phyloP scores from a whole-genome alignment of 2,329 filamentous ascomycete species.

The Paracoccidioides brasiliensis region DNA sequence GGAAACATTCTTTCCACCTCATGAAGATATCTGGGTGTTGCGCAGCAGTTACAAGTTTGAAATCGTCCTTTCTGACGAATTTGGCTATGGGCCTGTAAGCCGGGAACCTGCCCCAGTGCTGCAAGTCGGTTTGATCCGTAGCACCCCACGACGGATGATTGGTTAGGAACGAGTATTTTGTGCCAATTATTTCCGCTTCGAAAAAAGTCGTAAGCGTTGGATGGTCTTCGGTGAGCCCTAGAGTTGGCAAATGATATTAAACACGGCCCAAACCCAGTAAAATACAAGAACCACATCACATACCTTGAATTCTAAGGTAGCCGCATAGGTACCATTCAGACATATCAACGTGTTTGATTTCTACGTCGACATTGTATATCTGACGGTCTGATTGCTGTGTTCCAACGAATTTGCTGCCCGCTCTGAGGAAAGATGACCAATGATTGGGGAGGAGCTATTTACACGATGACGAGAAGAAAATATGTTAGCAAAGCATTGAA shows the following conservation, averaged over 20 bases:
- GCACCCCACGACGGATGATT: slow-evolving; percentile 84
- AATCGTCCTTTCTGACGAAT: slow-evolving; percentile 46
- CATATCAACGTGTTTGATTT: slow-evolving; percentile 94
- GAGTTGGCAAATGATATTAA: neutral
- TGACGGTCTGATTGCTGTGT: slow-evolving; percentile 89
- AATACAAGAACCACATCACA: slow-evolving; percentile 10
- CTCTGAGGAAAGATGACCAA: slow-evolving; percentile 74
- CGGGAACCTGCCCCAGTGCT: slow-evolving; percentile 83
- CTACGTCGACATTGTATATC: slow-evolving; percentile 88
- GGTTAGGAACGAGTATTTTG: slow-evolving; percentile 87
- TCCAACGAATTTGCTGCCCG: slow-evolving; percentile 77
- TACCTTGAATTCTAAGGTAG: slow-evolving; percentile 90
- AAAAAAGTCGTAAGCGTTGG: slow-evolving; percentile 98
- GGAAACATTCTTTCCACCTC: slow-evolving; percentile 98
- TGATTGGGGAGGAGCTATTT: slow-evolving; percentile 57
- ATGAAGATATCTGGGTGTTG: slow-evolving; percentile 89
- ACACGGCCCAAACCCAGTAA: slow-evolving; percentile 1
- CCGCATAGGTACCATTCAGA: slow-evolving; percentile 88
- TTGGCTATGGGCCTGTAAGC: slow-evolving; percentile 67
- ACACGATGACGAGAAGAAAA: slow-evolving; percentile 7
- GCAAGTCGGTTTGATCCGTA: slow-evolving; percentile 77
- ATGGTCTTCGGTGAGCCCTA: slow-evolving; percentile 87
- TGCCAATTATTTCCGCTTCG: slow-evolving; percentile 93
- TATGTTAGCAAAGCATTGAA: slow-evolving; percentile 4
- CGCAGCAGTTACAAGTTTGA: slow-evolving; percentile 53